Conservation (phyloP, 768 basidiomycete genomes). For the Pulveroboletus frians region DNA sequence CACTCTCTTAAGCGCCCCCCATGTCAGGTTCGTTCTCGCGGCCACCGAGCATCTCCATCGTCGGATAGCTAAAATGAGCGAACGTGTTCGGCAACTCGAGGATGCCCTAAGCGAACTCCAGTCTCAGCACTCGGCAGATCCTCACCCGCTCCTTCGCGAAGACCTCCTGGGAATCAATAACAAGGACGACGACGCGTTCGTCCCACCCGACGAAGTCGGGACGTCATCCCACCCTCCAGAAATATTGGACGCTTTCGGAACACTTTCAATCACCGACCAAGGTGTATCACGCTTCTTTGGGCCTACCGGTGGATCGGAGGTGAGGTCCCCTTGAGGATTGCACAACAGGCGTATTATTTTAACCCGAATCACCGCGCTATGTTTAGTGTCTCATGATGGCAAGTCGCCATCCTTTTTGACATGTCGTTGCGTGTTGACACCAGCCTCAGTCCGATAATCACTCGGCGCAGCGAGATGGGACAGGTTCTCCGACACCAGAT, state of each 20-base stretch:
- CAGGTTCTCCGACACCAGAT: conserved; percentile 21
- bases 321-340: conserved; percentile 30
- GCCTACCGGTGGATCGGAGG: conserved; percentile 64
- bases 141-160: conserved; percentile 56
- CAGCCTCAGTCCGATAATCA: conserved; percentile 23
- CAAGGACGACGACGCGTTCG: conserved; percentile 21
- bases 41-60: conserved; percentile 63
- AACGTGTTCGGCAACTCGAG: conserved; percentile 55
- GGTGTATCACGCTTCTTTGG: conserved; percentile 63
- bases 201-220: conserved; percentile 24
- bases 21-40: conserved; percentile 49
- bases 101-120: conserved; percentile 54
- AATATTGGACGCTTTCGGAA: conserved; percentile 54
- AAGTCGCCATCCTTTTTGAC: conserved; percentile 11
- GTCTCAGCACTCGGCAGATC: conserved; percentile 44
- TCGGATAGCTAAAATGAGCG: conserved; percentile 47
- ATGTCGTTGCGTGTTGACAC: no score
- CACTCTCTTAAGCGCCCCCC: conserved; percentile 6
- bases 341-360: conserved; percentile 5
- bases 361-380: conserved; percentile 10
- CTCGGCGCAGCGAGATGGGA: conserved; percentile 6
- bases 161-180: conserved; percentile 39
- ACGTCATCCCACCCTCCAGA: conserved; percentile 31
- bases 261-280: conserved; percentile 54
- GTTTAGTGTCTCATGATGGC: conserved; percentile 32